Base-by-base conservation (phyloP, 371 early-diverging fungal genomes). In the Rhizopus stolonifer region DNA sequence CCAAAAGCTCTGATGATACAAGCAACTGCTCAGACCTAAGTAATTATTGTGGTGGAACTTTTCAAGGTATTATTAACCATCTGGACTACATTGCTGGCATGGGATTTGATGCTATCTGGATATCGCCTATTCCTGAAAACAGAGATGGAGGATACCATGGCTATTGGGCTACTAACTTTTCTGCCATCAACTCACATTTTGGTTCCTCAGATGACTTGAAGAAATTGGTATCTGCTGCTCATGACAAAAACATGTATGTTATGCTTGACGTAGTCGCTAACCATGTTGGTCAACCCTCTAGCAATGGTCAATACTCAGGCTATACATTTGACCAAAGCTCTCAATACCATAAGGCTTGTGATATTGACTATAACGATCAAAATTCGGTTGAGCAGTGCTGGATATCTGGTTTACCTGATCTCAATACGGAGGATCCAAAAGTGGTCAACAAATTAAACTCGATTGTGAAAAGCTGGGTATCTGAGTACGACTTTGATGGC, bases 261-360 rank as follows among this genome's bases (percentile, higher is more conserved):
- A 77, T 77, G 76, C 52, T 74, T 14, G 74, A 75, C 33, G 70
- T 75, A 10, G 79, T 78, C 0, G 64, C 76, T 5, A 78, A 78
- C 46, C 79, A 78, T 39, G 56, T 65, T 17, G 79, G 79, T 13
- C 11, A 2, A 6, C 64, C 70, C 10, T 15, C 60, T 14, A 45
- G 18, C 4, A 36, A 32, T 19, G 58, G 56, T 38, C 53, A 58
- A 15, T 63, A 70, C 44, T 46, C 54, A 39, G 62, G 61, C 18
- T 59, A 55, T 34, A 66, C 62, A 4, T 71, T 62, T 47, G 48
- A 43, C 38, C 54, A 46, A 5, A 23, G 50, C 5, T 52, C 15
- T 8, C 38, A 52, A 22, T 64, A 66, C 34, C 77, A 67, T 43
- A 25, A 50, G 17, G 36, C 49, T 19, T 70, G 69, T 31, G 38